phyloP scores from a whole-genome alignment of 257 asterid genomes.

The Hygrophila difformis region DNA sequence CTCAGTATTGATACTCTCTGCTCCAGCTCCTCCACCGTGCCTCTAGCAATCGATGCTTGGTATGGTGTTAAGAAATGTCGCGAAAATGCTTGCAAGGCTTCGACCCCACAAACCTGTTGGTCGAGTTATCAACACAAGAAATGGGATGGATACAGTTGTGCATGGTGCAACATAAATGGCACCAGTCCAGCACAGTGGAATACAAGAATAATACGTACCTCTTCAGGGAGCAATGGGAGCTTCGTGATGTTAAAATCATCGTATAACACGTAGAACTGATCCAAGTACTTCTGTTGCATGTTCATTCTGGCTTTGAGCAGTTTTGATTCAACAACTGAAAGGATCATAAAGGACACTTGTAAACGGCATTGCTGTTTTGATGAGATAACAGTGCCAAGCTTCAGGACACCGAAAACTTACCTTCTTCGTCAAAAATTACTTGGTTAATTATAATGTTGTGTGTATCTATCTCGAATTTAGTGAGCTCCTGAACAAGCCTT shows the following conservation, averaged over 20 bases:
- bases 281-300: slow-evolving; percentile 90
- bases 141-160: not conserved
- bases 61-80: slow-evolving; percentile 46
- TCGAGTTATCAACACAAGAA: not conserved
- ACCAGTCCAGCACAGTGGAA: not conserved
- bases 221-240: slow-evolving; percentile 90
- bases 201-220: slow-evolving; percentile 34
- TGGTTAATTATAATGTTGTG: slow-evolving; percentile 93
- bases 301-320: slow-evolving; percentile 84
- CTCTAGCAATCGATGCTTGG: slow-evolving; percentile 45
- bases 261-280: slow-evolving; percentile 85
- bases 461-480: slow-evolving; percentile 92
- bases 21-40: slow-evolving; percentile 62
- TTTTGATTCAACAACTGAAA: slow-evolving; percentile 66
- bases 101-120: slow-evolving; percentile 70
- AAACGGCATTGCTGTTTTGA: not conserved
- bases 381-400: not conserved
- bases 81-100: slow-evolving; percentile 68
- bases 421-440: slow-evolving; percentile 90
- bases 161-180: not conserved
- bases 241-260: slow-evolving; percentile 87
- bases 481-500: slow-evolving; percentile 89
- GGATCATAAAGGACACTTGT: slow-evolving; percentile 8
- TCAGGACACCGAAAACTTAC: slow-evolving; percentile 31
- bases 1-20: slow-evolving; percentile 44